Conservation (phyloP, 2,329 filamentous ascomycete species). For the Aspergillus sp. region DNA sequence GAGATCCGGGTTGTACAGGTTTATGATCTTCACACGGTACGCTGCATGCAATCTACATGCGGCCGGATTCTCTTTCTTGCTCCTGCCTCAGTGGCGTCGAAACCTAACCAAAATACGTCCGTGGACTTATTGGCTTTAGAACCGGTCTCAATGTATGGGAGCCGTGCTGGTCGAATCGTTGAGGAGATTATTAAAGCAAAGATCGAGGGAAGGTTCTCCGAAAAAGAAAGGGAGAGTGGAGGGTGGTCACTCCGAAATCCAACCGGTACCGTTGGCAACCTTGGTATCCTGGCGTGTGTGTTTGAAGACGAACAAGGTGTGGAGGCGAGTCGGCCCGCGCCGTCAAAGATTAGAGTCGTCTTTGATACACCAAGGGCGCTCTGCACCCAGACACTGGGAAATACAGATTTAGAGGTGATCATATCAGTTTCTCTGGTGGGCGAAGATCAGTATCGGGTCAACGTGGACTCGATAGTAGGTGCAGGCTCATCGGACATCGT, state of each 20-base stretch:
- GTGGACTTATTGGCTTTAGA: constrained; percentile 65
- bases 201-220: constrained; percentile 80
- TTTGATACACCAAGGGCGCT: constrained; percentile 35
- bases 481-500: constrained; percentile 73
- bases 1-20: constrained; percentile 77
- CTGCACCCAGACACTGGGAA: constrained; percentile 30
- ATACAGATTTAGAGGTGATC: constrained; percentile 46
- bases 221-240: constrained; percentile 76
- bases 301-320: constrained; percentile 44
- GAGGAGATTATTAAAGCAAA: constrained; percentile 86
- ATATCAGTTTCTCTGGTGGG: constrained; percentile 71
- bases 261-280: constrained; percentile 57
- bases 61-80: constrained; percentile 40
- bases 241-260: constrained; percentile 77
- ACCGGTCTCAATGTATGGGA: constrained; percentile 73
- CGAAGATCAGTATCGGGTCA: constrained; percentile 57
- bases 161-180: constrained; percentile 70
- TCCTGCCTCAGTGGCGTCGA: constrained; percentile 26
- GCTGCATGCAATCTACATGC: constrained; percentile 57
- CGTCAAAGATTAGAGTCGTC: constrained; percentile 37
- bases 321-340: constrained; percentile 51
- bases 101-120: constrained; percentile 21
- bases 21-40: constrained; percentile 67
- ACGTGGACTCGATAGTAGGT: constrained; percentile 66
- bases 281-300: constrained; percentile 52